Evolutionary conservation across 2,329 filamentous ascomycete genomes (phyloP).

Genomic region (Cytospora leucostoma): DNA sequence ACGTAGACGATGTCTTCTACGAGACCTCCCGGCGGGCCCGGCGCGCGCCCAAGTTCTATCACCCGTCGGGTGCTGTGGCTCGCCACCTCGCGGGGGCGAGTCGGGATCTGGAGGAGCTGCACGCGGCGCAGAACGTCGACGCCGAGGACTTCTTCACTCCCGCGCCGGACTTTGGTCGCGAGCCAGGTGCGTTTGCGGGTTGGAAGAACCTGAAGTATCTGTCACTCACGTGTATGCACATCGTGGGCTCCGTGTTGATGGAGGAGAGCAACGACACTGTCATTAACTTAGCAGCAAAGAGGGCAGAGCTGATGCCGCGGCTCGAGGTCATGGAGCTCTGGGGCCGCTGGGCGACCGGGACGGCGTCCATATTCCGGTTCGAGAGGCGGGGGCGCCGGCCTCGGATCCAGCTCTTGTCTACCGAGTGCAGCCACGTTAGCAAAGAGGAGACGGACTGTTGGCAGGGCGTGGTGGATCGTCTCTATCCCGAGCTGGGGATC

Average conservation of each 20-base stretch:
- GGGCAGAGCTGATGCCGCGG: neutral
- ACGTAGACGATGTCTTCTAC: neutral
- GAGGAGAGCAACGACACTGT: neutral
- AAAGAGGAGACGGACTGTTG: neutral
- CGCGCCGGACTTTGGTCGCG: neutral
- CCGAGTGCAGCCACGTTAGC: neutral
- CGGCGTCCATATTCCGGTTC: neutral
- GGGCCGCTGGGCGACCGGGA: neutral
- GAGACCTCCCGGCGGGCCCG: neutral
- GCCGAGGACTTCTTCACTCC: neutral
- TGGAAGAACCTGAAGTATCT: neutral
- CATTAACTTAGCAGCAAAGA: neutral
- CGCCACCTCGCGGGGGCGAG: neutral
- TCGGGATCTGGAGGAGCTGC: neutral
- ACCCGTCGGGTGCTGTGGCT: neutral
- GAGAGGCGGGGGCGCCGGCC: neutral
- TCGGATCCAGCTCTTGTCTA: slow-evolving; percentile 1
- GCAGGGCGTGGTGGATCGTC: neutral
- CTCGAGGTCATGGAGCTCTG: slow-evolving; percentile 4
- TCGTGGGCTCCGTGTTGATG: neutral
- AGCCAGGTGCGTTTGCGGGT: neutral
- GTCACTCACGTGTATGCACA: neutral
- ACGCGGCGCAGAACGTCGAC: neutral
- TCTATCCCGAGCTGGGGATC: neutral
- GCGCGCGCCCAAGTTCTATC: neutral